These are phyloP conservation scores for Aspergillus caelatus DNA, from an alignment of 2,329 filamentous ascomycete species.

Conservation along the genomic window DNA sequence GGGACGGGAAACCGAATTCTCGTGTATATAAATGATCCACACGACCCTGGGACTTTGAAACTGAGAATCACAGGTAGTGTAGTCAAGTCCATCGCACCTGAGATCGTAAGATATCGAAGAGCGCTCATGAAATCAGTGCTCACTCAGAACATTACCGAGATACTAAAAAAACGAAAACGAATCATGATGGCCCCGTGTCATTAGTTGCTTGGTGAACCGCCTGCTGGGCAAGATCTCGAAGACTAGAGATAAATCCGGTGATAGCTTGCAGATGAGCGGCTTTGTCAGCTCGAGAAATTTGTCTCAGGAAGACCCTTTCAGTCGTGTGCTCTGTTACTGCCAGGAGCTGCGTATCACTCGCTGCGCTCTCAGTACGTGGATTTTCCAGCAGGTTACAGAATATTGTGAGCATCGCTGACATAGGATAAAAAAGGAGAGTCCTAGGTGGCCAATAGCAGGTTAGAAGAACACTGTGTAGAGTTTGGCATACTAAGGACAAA, in stretches of 20 bases:
- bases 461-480: neutral
- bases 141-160: too few relatives aligned
- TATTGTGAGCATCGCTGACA: conserved; percentile 51
- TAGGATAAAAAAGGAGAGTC: conserved; percentile 49
- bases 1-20: too few relatives aligned
- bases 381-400: conserved; percentile 53
- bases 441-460: too few relatives aligned
- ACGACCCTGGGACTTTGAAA: too few relatives aligned
- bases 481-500: neutral
- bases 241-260: neutral
- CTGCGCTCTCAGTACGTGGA: conserved; percentile 29
- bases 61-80: neutral
- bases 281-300: neutral
- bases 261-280: neutral
- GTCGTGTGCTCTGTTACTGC: neutral
- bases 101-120: neutral
- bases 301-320: neutral
- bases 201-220: neutral
- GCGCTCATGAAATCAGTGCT: too few relatives aligned
- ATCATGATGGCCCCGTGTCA: too few relatives aligned
- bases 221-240: neutral
- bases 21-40: too few relatives aligned
- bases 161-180: too few relatives aligned
- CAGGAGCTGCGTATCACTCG: neutral
- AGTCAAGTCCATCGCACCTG: neutral